Conservation (phyloP, 495 filamentous ascomycete genomes). For the Stereocaulon alpinum region DNA sequence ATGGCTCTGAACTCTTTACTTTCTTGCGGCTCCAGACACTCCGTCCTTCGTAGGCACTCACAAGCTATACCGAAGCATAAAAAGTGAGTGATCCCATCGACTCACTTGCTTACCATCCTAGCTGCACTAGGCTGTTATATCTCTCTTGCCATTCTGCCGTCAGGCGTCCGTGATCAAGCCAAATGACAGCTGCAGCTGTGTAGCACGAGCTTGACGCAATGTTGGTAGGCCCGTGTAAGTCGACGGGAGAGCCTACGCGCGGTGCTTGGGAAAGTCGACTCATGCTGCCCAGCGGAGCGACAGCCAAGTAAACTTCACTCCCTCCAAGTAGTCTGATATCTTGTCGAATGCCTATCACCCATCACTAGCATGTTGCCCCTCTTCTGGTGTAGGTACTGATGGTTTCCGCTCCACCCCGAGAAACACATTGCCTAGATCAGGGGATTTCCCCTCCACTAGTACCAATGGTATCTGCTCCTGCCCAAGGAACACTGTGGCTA, state of each 20-base stretch:
- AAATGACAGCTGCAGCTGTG: no score
- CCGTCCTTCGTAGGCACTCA: no score
- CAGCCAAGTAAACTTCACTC: background rate
- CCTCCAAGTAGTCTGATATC: background rate
- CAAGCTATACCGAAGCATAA: no score
- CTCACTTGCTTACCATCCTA: no score
- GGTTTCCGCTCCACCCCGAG: constrained; percentile 9
- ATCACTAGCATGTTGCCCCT: background rate
- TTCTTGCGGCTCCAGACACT: no score
- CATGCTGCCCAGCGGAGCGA: no score
- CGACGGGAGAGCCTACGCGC: background rate
- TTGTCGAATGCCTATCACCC: background rate
- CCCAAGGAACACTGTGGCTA: constrained; percentile 10
- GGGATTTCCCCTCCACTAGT: background rate
- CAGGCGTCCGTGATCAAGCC: no score
- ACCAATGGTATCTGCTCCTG: background rate
- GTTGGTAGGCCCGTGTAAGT: background rate
- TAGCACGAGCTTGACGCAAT: no score
- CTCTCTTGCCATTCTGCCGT: no score
- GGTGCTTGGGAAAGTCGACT: background rate
- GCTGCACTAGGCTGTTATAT: no score
- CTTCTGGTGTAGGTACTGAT: background rate
- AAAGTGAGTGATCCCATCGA: no score
- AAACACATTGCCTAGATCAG: constrained; percentile 3
- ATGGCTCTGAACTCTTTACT: no score